Evolutionary conservation across 768 basidiomycete species (phyloP), one percentile per base, ranked within the genome.

Genomic region (Mycena alexandri): DNA sequence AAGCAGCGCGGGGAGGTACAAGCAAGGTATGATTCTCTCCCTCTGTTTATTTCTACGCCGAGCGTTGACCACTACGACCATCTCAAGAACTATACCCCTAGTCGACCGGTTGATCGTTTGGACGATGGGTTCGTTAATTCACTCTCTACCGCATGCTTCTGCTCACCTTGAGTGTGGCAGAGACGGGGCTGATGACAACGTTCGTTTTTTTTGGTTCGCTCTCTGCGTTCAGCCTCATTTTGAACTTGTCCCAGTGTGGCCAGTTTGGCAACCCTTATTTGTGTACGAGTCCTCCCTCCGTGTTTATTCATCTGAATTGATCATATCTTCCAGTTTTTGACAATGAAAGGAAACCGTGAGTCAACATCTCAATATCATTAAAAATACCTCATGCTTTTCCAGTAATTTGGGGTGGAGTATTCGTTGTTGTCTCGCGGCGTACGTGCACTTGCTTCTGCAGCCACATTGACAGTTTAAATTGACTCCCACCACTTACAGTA

Each of bases 181-280:
- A 61, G n/a, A 61, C 60, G 10, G 50, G 60, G 11, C 14, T 61
- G 22, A 8, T 52, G 13, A 52, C 60, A 19, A 51, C 38, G 60
- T 61, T 41, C 14, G 54, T n/a, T 54, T 22, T 38, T 38, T 38
- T 38, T 38, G 29, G 38, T 25, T 4, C 22, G 13, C 34, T 17
- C 9, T 19, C 21, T 16, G 17, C 19, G 25, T 12, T n/a, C 55
- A 19, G 12, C 3, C 17, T 36, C 19, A 36, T 36, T 36, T 59
- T 22, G 12, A 11, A 21, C 25, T 29, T 34, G 9, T 5, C 22
- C 14, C 3, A 59, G 58, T n/a, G 58, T 33, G 29, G 9, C 58
- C 2, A 38, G 34, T 17, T 47, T 59, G 16, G n/a, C n/a, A 7
- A 48, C 21, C 25, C 43, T 59, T 36, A 12, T 14, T 5, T 59